These are phyloP conservation scores for Polymyxa betae DNA, from an alignment of 208 protist species.

Conservation along the genomic window DNA sequence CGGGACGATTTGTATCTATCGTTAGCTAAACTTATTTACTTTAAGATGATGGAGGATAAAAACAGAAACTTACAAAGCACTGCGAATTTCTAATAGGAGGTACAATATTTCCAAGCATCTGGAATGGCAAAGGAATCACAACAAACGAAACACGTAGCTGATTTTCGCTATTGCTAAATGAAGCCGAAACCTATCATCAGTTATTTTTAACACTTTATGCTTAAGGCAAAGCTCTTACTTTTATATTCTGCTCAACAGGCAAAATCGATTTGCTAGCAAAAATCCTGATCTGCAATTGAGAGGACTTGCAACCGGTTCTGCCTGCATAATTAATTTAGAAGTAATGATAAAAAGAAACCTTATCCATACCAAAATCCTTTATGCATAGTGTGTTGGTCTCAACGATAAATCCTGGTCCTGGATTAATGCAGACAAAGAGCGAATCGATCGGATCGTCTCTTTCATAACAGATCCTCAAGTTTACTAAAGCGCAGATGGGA, in stretches of 20 bases:
- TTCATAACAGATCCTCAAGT: neutral
- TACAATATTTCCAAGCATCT: neutral
- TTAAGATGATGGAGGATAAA: neutral
- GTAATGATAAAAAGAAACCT: no score
- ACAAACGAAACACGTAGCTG: neutral
- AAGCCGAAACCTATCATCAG: neutral
- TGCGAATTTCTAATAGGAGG: neutral
- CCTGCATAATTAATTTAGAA: neutral
- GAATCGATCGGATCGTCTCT: neutral
- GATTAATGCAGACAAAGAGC: neutral
- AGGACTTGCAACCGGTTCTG: neutral
- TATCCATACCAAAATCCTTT: neutral
- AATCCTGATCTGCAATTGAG: neutral
- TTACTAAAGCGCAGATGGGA: neutral
- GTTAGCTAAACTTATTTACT: neutral
- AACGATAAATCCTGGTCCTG: conserved; percentile 23
- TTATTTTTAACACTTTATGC: neutral
- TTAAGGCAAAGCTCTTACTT: neutral
- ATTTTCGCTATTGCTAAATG: neutral
- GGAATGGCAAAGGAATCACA: neutral
- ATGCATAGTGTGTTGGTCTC: neutral
- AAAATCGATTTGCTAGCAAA: neutral
- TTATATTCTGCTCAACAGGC: neutral
- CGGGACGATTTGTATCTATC: conserved; percentile 24
- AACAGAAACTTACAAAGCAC: conserved; percentile 26